Base-by-base conservation (phyloP, 148 eudicot genomes). In the Cornus suecica region DNA sequence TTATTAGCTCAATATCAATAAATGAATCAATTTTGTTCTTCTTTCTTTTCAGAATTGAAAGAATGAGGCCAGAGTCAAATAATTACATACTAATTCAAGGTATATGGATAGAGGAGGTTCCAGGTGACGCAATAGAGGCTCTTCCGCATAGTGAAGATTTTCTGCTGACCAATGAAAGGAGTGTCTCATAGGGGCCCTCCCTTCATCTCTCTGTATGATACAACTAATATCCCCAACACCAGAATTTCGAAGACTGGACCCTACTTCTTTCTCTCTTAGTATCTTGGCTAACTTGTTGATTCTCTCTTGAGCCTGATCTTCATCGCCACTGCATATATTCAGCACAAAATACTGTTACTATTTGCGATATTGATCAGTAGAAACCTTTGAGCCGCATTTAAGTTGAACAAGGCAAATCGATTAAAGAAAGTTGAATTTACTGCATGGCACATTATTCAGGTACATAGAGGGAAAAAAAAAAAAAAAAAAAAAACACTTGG, bases 281-380 rank as follows among this genome's bases (percentile, higher is more conserved):
- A 87, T 93, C 84, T 96, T 96, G 69, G 94, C 95, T 81, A 96
- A 69, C 87, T 86, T 96, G 80, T 96, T 86, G 28, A 96, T 79
- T 84, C 99, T 90, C 86, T 93, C 97, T 87, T 96, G 99, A 83
- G 99, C 99, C 82, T 96, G 99, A 83, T 96, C 99, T 83, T 96
- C 99, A 78, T 96, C 99, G 31, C 99, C 98, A 87, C 99, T 96
- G 90, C 82, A 84, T 61, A 62, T 45, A 51, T 56, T 77, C 77
- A 76, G 68, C 67, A 70, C 27, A 63, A 24, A 74, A 67, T 58
- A 42, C 24, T 27, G 60, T 60, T 67, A 64, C 56, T 23, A 66
- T 72, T 68, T 45, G 37, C 23, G 6, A 58, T 32, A 78, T 48
- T 62, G 62, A 16, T 37, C 16, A 65, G 42, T 25, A 27, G 54